Base-by-base conservation (phyloP, 352 stramenopile species). In the Phytopythium oedochilum region DNA sequence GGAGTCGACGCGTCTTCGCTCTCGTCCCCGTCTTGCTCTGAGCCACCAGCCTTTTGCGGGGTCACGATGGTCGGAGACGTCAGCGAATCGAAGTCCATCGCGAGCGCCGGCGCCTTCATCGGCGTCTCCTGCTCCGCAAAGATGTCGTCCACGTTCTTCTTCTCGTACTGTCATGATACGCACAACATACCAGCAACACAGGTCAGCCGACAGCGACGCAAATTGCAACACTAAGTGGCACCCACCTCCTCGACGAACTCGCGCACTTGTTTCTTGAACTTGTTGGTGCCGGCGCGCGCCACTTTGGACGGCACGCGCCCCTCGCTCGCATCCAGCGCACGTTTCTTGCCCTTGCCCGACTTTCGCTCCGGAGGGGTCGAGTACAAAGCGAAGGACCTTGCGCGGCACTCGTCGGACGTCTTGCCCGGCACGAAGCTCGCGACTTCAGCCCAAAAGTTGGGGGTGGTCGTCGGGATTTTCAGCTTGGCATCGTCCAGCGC, bases 241-340 rank as follows among this genome's bases (percentile, higher is more conserved):
- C 42, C 8, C 51, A 75, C 69, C 59, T 78, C 60, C 55, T 84
- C 63, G 2, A 92, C 75, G 53, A 92, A 92, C 47, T 88, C 60
- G 31, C 82, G 82, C 44, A 92, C 82, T 79, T 92, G 82, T 45
- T 92, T 89, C 60, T 92, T 92, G 55, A 89, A 92, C 47, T 80
- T 68, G 38, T 90, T 92, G 20, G 79, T 87, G 14, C 82, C 82
- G 22, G 80, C 75, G 8, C 82, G 78, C 18, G 77, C 67, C 31
- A 92, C 75, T 50, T 92, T 89, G 15, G 57, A 53, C 15, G 73
- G 65, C 26, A 82, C 60, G 32, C 35, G 48, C 29, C 44, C 26
- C 3, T 23, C 52, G 9, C 40, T 36, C 1, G 25, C 32, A 9
- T 65, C 55, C 5, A 58, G 38, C 3, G 31, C 29, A 60, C 60